These are phyloP conservation scores for Rosa multiflora DNA, from an alignment of 306 rosid genomes.

Conservation along the genomic window DNA sequence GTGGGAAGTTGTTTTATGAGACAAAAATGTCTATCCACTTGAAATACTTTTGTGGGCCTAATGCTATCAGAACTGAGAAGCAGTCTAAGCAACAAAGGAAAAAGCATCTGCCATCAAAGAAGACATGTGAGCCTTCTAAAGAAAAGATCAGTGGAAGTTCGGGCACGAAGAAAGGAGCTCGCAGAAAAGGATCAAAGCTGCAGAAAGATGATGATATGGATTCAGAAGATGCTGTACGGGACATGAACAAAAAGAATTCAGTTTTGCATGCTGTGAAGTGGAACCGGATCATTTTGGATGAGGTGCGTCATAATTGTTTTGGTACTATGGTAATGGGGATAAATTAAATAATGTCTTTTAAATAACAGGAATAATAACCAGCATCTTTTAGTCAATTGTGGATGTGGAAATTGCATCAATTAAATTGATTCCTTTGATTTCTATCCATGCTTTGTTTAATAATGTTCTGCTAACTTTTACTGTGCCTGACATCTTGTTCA, in stretches of 20 bases:
- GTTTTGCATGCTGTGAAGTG: slow-evolving; percentile 70
- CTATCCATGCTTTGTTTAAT: background rate
- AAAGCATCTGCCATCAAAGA: slow-evolving; percentile 21
- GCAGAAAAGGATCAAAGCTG: slow-evolving; percentile 16
- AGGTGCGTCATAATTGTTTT: slow-evolving; percentile 51
- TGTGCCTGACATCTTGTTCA: background rate
- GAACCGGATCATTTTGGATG: slow-evolving; percentile 86
- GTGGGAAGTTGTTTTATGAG: slow-evolving; percentile 43
- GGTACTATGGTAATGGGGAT: background rate
- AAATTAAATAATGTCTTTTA: background rate
- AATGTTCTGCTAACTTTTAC: background rate
- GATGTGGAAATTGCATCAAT: background rate
- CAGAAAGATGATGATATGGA: slow-evolving; percentile 30
- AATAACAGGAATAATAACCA: background rate
- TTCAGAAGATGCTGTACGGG: slow-evolving; percentile 8
- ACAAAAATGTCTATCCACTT: slow-evolving; percentile 43
- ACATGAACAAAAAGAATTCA: slow-evolving; percentile 35
- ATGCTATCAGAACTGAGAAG: slow-evolving; percentile 62
- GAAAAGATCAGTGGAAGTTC: slow-evolving; percentile 21
- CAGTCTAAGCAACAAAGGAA: slow-evolving; percentile 81
- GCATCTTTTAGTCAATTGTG: background rate
- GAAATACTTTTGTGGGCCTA: slow-evolving; percentile 73
- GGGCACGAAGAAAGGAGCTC: slow-evolving; percentile 10
- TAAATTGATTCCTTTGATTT: background rate
- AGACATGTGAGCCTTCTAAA: slow-evolving; percentile 25